Base-by-base conservation (phyloP, 179 eudicot genomes). In the Silene coronaria region DNA sequence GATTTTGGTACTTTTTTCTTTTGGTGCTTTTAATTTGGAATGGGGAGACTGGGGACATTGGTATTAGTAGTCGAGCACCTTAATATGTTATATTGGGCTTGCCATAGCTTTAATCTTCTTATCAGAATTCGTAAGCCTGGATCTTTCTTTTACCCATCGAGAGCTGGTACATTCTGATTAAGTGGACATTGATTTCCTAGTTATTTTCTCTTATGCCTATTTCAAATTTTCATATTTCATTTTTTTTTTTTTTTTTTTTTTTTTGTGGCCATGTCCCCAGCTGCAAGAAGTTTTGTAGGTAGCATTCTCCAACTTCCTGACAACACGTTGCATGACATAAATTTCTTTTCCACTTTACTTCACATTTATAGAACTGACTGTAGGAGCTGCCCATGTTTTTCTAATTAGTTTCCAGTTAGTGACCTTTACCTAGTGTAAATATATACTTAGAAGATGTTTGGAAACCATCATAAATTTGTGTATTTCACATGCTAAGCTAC, bases 1-100 rank as follows among this genome's bases (percentile, higher is more conserved):
- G 81, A 85, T 73, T 89, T 89, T 74, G 91, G 98, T 93, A 70
- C 46, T 1, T 57, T 24, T 68, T 42, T 67, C 11, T 32, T 27
- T 2, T 36, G 21, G 73, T 32, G 17, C 2, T 26, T 58, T 23
- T 51, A 21, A 58, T 17, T 10, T 42, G 6, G 28, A 69, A 42
- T 45, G 27, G 7, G 9, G 32, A 45, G 55, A 69, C 12, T 23
- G 55, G 7, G n/a, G 32, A 45, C 72, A 69, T 21, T 45, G 32
- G 19, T 24, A 22, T 46, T 23, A 45, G 22, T 1, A 70, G 36
- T 48, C 38, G 7, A 30, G 42, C 36, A 27, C 38, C 3, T 12
- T 65, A 30, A 65, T 19, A 16, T 30, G 10, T 14, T 5, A 36
- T 36, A 36, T 27, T 27, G 68, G 28, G 17, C 34, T 19, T 67